A percentile compares a stretch with the other conserved stretches of the same genome.
phyloP scores from a whole-genome alignment of 495 filamentous ascomycete genomes.

The Evansstolkia leycettana region DNA sequence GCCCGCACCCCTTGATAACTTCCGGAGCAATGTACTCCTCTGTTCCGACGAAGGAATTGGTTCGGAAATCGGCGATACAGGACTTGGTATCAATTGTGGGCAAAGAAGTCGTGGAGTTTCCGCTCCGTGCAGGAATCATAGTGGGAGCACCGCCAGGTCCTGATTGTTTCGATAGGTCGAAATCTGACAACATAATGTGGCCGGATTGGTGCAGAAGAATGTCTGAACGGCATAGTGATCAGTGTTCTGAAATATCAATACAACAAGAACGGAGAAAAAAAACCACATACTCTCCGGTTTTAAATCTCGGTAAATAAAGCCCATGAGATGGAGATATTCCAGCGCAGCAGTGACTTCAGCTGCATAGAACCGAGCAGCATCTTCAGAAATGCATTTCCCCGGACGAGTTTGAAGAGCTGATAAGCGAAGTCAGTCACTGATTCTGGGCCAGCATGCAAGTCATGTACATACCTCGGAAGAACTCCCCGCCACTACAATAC shows the following conservation, averaged over 20 bases:
- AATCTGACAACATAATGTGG: conserved; percentile 99
- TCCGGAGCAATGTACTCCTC: conserved; percentile 98
- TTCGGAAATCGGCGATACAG: conserved; percentile 95
- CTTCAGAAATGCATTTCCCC: conserved; percentile 92
- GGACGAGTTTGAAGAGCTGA: conserved; percentile 86
- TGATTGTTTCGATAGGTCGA: conserved; percentile 95
- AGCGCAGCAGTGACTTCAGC: conserved; percentile 96
- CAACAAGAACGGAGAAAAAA: not conserved
- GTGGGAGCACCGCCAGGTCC: conserved; percentile 91
- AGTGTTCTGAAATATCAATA: not conserved
- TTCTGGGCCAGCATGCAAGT: too few species aligned
- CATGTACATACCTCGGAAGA: conserved; percentile 60
- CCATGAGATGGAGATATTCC: conserved; percentile 97
- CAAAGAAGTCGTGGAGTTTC: conserved; percentile 66
- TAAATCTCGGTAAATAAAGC: conserved; percentile 95
- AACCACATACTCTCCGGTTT: conserved; percentile 86
- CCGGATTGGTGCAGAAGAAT: conserved; percentile 96
- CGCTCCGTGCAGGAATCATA: conserved; percentile 86
- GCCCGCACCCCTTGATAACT: conserved; percentile 96
- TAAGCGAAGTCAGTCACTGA: not conserved
- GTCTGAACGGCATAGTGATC: conserved; percentile 37
- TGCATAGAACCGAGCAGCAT: conserved; percentile 94
- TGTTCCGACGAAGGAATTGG: conserved; percentile 95
- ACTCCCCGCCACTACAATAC: conserved; percentile 97
- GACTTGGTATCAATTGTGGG: conserved; percentile 97